Base-by-base conservation (phyloP, 2,329 filamentous ascomycete genomes). In the Fusarium transvaalense region DNA sequence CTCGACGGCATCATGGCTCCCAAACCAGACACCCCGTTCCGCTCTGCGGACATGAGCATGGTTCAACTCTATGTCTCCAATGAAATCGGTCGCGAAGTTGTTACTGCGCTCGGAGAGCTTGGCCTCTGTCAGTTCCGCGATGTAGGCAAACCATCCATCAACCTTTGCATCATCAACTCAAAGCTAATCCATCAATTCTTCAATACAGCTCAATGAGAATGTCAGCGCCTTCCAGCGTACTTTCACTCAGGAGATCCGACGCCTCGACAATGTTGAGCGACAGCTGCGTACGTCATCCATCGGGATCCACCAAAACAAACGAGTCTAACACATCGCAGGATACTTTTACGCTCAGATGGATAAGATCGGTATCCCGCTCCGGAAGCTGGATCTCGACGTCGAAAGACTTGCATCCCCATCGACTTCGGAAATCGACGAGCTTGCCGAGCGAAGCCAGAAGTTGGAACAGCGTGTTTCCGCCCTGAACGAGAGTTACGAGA, bases 21-120 rank as follows among this genome's bases (percentile, higher is more conserved):
- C 73, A 82, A 84, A 79, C 83, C 93, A 84, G 94, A 98, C 84
- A 97, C 94, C 82, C 92, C 97, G 85, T 98, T 99, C 90, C 95
- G 97, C 88, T 99, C 96, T 80, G 93, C 94, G 92, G 93, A 97
- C 82, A 99, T 99, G 96, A 97, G 94, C 87, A 91, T 99, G 91
- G 97, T 97, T 78, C 96, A 99, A 90, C 91, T 99, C 77, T 99
- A 98, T 83, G 97, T 99, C 77, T 93, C 96, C 77, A 98, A 97
- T 80, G 96, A 99, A 86, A 98, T 99, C 75, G 95, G 96, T 75
- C 90, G 96, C 78, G 97, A 99, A 84, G 95, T 97, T 75, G 94
- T 98, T 69, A 97, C 94, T 78, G 95, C 95, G 58, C 86, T 99
- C 71, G 96, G 96, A 78, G 96, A 99, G 87, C 88, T 99, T 77